Conservation (phyloP, 2,329 filamentous ascomycete species). For the Rhinocladiella similis region DNA sequence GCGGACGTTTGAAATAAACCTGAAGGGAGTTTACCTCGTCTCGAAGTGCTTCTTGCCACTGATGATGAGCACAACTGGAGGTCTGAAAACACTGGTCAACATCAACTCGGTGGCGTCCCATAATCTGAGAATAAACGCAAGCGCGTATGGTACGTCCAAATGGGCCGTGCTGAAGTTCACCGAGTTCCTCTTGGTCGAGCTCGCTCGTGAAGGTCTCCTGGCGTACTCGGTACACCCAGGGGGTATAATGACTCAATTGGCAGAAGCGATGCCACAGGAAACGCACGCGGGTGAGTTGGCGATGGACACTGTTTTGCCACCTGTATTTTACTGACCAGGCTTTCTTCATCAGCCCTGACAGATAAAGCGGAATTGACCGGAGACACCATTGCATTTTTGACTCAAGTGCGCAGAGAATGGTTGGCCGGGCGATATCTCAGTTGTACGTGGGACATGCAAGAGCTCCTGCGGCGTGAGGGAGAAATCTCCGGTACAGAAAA, state of each 20-base stretch:
- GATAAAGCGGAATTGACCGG: constrained; percentile 28
- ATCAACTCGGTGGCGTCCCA: constrained; percentile 44
- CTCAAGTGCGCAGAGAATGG: constrained; percentile 25
- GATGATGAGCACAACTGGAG: constrained; percentile 28
- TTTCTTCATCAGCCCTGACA: not conserved
- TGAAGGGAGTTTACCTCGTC: constrained; percentile 42
- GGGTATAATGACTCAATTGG: constrained; percentile 22
- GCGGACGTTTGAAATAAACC: constrained; percentile 51
- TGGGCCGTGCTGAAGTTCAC: constrained; percentile 45
- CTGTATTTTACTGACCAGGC: not conserved
- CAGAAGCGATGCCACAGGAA: not conserved
- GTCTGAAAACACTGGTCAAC: constrained; percentile 36
- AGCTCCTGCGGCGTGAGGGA: constrained; percentile 21
- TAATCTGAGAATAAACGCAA: constrained; percentile 35
- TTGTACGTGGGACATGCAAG: constrained; percentile 29
- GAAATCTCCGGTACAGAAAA: constrained; percentile 22
- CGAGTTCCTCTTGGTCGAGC: constrained; percentile 48
- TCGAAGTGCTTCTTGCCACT: constrained; percentile 32
- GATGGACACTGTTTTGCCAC: not conserved
- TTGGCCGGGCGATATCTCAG: constrained; percentile 22
- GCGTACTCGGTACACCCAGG: constrained; percentile 24
- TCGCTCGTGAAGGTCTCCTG: constrained; percentile 34
- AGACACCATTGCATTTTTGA: constrained; percentile 32
- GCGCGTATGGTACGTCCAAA: constrained; percentile 50
- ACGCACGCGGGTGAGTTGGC: constrained; percentile 11